phyloP scores from a whole-genome alignment of 129 eudicot genomes.

The Helichrysum umbraculigerum region DNA sequence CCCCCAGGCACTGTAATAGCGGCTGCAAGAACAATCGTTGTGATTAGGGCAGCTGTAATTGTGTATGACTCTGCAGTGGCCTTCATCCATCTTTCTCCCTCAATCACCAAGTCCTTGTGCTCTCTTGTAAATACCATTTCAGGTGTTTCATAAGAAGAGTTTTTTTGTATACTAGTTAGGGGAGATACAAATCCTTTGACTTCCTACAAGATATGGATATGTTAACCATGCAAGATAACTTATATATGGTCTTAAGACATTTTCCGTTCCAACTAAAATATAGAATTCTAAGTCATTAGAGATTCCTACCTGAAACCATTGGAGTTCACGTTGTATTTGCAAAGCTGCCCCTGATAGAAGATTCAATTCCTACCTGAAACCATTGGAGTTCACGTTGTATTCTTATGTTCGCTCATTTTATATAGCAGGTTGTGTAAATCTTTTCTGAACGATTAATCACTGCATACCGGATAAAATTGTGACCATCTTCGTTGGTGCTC shows the following conservation, averaged over 20 bases:
- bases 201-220: slow-evolving; percentile 2
- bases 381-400: not conserved
- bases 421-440: not conserved
- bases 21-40: no score
- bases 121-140: slow-evolving; percentile 1
- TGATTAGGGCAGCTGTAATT: no score
- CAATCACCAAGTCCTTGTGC: slow-evolving; percentile 25
- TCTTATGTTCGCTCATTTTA: not conserved
- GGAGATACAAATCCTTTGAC: not conserved
- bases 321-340: not conserved
- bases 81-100: no score
- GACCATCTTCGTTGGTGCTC: not conserved
- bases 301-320: not conserved
- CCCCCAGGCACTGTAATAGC: no score
- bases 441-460: not conserved
- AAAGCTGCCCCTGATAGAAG: not conserved
- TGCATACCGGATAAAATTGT: not conserved
- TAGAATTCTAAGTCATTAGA: not conserved
- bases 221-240: not conserved
- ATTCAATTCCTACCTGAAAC: not conserved
- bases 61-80: no score
- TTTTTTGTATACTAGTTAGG: not conserved
- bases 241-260: not conserved
- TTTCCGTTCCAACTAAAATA: not conserved
- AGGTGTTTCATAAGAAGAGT: not conserved